phyloP scores from a whole-genome alignment of 441 rosid genomes.

The Croton setiger region DNA sequence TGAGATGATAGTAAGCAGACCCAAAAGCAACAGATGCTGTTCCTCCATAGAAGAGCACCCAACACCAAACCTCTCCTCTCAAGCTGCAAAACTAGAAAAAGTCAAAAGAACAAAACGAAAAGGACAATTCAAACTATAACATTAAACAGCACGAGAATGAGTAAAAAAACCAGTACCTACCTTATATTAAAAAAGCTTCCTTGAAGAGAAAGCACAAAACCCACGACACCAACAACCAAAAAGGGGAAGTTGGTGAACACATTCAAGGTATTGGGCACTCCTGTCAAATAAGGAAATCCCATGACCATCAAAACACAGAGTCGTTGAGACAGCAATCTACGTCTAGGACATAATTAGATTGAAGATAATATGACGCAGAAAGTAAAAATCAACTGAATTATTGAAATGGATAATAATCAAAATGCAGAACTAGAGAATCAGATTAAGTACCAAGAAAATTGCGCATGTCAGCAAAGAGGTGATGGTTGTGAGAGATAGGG shows the following conservation, averaged over 20 bases:
- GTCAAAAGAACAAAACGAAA: constrained; percentile 1
- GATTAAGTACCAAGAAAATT: constrained; percentile 61
- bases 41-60: constrained; percentile 72
- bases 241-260: constrained; percentile 86
- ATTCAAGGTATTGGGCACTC: constrained; percentile 86
- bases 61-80: constrained; percentile 72
- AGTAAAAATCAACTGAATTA: constrained; percentile 9
- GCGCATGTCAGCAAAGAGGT: constrained; percentile 74
- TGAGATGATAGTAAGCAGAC: constrained; percentile 83
- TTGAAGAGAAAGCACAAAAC: constrained; percentile 65
- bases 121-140: background rate
- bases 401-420: background rate
- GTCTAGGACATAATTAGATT: background rate
- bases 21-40: constrained; percentile 72
- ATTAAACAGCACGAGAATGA: background rate
- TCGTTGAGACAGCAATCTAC: background rate
- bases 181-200: constrained; percentile 62
- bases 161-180: constrained; percentile 22
- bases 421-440: background rate
- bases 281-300: constrained; percentile 30
- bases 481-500: constrained; percentile 45
- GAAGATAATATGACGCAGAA: background rate
- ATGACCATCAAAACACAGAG: background rate
- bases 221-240: constrained; percentile 72
- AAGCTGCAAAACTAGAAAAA: constrained; percentile 39